phyloP scores from a whole-genome alignment of 2,329 filamentous ascomycete species.

The Tothia fuscella region DNA sequence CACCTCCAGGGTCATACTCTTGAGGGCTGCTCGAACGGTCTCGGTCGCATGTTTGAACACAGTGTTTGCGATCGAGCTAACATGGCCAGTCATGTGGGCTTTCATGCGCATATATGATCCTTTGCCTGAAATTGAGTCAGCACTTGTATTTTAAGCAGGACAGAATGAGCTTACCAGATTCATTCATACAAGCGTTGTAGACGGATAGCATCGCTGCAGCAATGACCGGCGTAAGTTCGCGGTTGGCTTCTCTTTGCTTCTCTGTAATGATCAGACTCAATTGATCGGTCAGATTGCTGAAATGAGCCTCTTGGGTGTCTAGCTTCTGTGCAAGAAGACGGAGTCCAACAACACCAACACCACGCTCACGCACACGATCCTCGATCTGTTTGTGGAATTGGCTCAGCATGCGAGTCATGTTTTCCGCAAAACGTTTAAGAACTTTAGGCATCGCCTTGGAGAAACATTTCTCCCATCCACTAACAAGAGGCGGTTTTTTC shows the following conservation, averaged over 20 bases:
- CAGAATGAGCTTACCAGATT: slow-evolving; percentile 25
- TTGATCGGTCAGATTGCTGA: slow-evolving; percentile 25
- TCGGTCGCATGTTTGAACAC: slow-evolving; percentile 41
- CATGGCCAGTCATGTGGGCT: slow-evolving; percentile 32
- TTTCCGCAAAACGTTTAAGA: slow-evolving; percentile 25
- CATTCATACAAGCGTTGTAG: slow-evolving; percentile 34
- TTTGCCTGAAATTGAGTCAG: slow-evolving; percentile 16
- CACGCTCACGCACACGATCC: slow-evolving; percentile 25
- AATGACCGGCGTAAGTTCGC: slow-evolving; percentile 41
- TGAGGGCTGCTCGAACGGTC: slow-evolving; percentile 30
- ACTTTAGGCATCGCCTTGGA: slow-evolving; percentile 30
- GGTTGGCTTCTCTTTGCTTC: slow-evolving; percentile 40
- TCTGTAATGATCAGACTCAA: slow-evolving; percentile 29
- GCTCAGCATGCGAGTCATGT: slow-evolving; percentile 22
- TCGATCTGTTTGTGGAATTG: slow-evolving; percentile 33
- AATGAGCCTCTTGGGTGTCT: slow-evolving; percentile 27
- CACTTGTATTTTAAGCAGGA: background rate
- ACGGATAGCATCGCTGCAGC: slow-evolving; percentile 31
- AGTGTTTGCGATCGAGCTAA: slow-evolving; percentile 25
- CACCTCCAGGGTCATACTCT: slow-evolving; percentile 31
- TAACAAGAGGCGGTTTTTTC: too few species aligned
- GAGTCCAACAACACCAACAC: slow-evolving; percentile 28
- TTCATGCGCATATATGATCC: slow-evolving; percentile 44
- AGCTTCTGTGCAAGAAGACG: slow-evolving; percentile 31
- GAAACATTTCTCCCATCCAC: slow-evolving; percentile 34